phyloP scores from a whole-genome alignment of 257 asterid species.

The Linaria vulgaris region DNA sequence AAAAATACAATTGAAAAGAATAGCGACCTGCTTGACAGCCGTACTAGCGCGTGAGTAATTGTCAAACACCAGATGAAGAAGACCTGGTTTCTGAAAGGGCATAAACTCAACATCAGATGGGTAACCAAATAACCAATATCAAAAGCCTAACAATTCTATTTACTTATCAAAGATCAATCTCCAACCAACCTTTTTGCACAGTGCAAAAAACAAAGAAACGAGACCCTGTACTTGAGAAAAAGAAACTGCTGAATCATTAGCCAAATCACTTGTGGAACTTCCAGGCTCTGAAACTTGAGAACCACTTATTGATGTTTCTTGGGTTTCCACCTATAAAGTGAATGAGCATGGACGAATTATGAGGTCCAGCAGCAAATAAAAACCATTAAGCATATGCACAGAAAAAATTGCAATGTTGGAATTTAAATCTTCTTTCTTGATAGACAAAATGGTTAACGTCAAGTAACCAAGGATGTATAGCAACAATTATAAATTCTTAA shows the following conservation, averaged over 20 bases:
- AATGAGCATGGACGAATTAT: constrained; percentile 12
- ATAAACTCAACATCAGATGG: constrained; percentile 30
- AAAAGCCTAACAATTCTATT: constrained; percentile 3
- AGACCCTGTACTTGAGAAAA: constrained; percentile 66
- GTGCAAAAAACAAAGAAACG: constrained; percentile 77
- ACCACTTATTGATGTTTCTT: constrained; percentile 77
- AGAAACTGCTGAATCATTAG: constrained; percentile 51
- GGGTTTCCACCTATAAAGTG: constrained; percentile 59
- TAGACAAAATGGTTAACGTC: constrained; percentile 1
- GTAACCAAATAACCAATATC: constrained; percentile 12
- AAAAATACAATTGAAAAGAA: constrained; percentile 11
- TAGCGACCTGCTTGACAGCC: constrained; percentile 82
- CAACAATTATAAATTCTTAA: neutral
- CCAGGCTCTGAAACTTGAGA: constrained; percentile 79
- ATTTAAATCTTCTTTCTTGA: neutral
- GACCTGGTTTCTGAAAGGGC: constrained; percentile 72
- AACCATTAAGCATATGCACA: neutral
- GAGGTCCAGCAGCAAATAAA: neutral
- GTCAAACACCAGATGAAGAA: constrained; percentile 76
- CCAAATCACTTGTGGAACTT: constrained; percentile 45
- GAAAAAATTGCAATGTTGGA: neutral
- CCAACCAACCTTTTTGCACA: constrained; percentile 78
- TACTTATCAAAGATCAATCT: constrained; percentile 17
- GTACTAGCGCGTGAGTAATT: constrained; percentile 61
- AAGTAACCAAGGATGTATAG: neutral